Percentiles rank a stretch among this genome's conserved stretches.
Evolutionary conservation across 176 grass and related monocot genomes (phyloP).

Genomic region (Alopecurus myosuroides): DNA sequence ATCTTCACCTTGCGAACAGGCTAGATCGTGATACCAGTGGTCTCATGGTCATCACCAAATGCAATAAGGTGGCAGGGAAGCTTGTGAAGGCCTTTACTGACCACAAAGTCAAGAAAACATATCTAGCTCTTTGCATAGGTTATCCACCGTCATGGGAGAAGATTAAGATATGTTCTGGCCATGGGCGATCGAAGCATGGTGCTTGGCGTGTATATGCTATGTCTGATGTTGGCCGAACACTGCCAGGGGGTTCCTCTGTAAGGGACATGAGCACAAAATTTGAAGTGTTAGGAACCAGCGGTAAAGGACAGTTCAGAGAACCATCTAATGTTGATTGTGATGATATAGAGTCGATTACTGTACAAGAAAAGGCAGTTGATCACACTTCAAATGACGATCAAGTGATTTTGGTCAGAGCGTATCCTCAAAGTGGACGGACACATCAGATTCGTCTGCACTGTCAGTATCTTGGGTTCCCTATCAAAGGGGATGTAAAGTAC

Average conservation of each 20-base stretch:
- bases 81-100: slow-evolving; percentile 85
- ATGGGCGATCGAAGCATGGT: slow-evolving; percentile 81
- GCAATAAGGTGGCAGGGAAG: slow-evolving; percentile 68
- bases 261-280: slow-evolving; percentile 79
- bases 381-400: not conserved
- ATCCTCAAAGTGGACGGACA: slow-evolving; percentile 82
- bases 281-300: slow-evolving; percentile 54
- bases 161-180: slow-evolving; percentile 66
- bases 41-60: slow-evolving; percentile 95
- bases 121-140: slow-evolving; percentile 71
- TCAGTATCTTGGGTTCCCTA: slow-evolving; percentile 74
- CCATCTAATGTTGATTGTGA: slow-evolving; percentile 17
- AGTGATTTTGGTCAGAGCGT: slow-evolving; percentile 72
- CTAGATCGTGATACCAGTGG: slow-evolving; percentile 91
- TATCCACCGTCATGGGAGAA: slow-evolving; percentile 42
- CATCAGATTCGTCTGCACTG: slow-evolving; percentile 95
- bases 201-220: slow-evolving; percentile 78
- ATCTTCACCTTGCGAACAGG: slow-evolving; percentile 79
- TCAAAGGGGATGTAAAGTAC: slow-evolving; percentile 91
- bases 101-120: slow-evolving; percentile 80
- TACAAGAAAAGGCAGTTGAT: slow-evolving; percentile 42
- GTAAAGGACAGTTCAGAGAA: slow-evolving; percentile 45
- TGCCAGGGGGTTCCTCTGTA: slow-evolving; percentile 68
- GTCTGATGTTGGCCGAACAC: slow-evolving; percentile 45
- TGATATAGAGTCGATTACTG: slow-evolving; percentile 38